phyloP scores from a whole-genome alignment of 2,329 filamentous ascomycete genomes.

The Pseudogymnoascus sp. region DNA sequence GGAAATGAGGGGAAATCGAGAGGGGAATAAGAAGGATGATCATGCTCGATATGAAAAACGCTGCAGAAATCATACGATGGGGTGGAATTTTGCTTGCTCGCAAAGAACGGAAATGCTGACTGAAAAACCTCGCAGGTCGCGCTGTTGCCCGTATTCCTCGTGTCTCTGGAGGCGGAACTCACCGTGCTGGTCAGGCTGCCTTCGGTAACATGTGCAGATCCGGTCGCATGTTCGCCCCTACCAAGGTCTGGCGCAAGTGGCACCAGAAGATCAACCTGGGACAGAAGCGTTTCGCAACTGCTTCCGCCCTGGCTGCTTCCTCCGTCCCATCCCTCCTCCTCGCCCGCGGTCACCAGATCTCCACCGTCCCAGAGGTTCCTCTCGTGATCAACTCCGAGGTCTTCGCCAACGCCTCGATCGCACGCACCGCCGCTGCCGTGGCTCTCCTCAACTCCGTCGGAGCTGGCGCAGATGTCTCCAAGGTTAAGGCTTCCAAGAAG shows the following conservation, averaged over 20 bases:
- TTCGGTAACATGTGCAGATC: slow-evolving; percentile 99
- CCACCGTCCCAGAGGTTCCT: slow-evolving; percentile 87
- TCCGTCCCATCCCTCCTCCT: slow-evolving; percentile 90
- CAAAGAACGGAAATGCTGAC: slow-evolving; percentile 11
- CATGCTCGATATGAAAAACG: not conserved
- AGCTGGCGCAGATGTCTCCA: slow-evolving; percentile 82
- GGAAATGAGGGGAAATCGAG: not conserved
- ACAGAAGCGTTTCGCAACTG: slow-evolving; percentile 98
- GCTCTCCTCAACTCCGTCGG: slow-evolving; percentile 84
- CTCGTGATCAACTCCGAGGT: slow-evolving; percentile 89
- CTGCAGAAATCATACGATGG: not conserved
- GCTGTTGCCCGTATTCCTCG: slow-evolving; percentile 99
- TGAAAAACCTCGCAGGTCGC: slow-evolving; percentile 56
- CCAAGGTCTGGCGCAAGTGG: slow-evolving; percentile 99
- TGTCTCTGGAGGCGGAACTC: slow-evolving; percentile 99
- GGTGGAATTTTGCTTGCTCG: slow-evolving; percentile 1
- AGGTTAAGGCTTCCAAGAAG: slow-evolving; percentile 96
- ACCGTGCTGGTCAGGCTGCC: slow-evolving; percentile 98
- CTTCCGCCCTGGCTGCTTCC: slow-evolving; percentile 93
- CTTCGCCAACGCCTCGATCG: slow-evolving; percentile 70
- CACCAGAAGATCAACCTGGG: slow-evolving; percentile 99
- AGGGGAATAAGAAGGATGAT: not conserved
- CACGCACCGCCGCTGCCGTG: slow-evolving; percentile 84
- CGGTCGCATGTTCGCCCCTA: slow-evolving; percentile 99
- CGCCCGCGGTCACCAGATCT: slow-evolving; percentile 94